Percentiles rank a stretch among this genome's conserved stretches.
These are phyloP conservation scores for Starmerella apicola DNA, from an alignment of 805 yeast species.

Conservation along the genomic window DNA sequence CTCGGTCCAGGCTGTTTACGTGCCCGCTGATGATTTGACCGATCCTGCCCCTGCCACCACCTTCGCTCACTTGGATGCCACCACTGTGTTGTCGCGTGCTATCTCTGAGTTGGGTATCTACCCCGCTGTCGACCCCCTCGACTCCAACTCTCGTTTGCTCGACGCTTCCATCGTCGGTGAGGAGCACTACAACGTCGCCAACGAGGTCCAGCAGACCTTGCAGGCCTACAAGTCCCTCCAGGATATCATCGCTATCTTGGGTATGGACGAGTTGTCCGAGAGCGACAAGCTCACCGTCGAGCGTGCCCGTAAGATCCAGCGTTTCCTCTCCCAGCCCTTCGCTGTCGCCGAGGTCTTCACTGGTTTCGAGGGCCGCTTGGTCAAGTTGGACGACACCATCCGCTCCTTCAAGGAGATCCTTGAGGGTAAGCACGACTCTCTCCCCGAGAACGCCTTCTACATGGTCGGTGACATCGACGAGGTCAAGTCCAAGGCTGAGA, in stretches of 20 bases:
- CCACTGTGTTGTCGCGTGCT: constrained; percentile 99
- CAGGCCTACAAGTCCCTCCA: constrained; percentile 99
- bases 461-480: constrained; percentile 99
- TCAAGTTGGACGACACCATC: constrained; percentile 90
- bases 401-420: constrained; percentile 91
- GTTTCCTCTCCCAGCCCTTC: constrained; percentile 99
- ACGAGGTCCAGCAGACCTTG: constrained; percentile 92
- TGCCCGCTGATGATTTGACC: constrained; percentile 99
- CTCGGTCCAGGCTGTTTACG: constrained; percentile 99
- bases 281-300: constrained; percentile 97
- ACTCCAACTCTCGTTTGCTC: constrained; percentile 96
- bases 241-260: constrained; percentile 99
- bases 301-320: constrained; percentile 99
- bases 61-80: constrained; percentile 99
- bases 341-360: constrained; percentile 99
- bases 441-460: constrained; percentile 99
- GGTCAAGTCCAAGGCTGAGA: constrained; percentile 97
- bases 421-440: constrained; percentile 96
- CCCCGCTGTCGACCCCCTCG: constrained; percentile 99
- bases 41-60: constrained; percentile 99
- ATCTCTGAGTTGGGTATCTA: constrained; percentile 99
- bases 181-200: constrained; percentile 95
- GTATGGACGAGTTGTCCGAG: constrained; percentile 99
- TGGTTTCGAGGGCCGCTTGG: constrained; percentile 97
- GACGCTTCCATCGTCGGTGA: constrained; percentile 96